Evolutionary conservation across 1,284 basidiomycete species (phyloP), one percentile per base, ranked within the genome.

Genomic region (Clitocybe nebularis): DNA sequence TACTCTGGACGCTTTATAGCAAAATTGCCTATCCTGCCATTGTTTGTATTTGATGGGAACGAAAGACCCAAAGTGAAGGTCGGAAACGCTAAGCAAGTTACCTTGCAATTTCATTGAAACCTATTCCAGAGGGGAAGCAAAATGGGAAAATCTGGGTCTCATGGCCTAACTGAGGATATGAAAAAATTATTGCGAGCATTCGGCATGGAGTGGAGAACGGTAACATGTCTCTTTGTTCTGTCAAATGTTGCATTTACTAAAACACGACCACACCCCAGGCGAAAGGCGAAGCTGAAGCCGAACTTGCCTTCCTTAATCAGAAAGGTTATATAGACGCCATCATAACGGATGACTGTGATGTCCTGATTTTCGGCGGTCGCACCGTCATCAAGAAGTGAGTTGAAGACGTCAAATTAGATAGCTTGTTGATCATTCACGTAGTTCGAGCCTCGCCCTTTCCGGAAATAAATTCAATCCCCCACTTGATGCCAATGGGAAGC

Each of bases 31-130:
- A 79, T 95, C 48, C 74, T 93, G 14, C 90, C 91, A 0, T 69
- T 98, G 1, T 96, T 98, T 61, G 90, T 98, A 1, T 97, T 97
- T 57, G 94, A 99, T 63, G 95, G 95, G 0, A 86, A 89, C 0
- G 75, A 82, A 39, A 76, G 93, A 37, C 95, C 95, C 0, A 69
- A 74, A 2, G 65, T 84, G 53, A 99, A 99, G 67, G 74, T 93
- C 20, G 85, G 84, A 6, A 88, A 69, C 74, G 36, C 79, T 88
- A 36, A 76, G 71, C 33, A 75, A 71, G 46, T 75, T 79, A 11
- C 62, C 67, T n/a, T 79, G 87, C 55, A n/a, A n/a, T n/a, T n/a
- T n/a, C n/a, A n/a, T n/a, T n/a, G n/a, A 78, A 77, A 62, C 71
- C 88, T 42, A 62, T 68, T 38, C 65, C 63, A 3, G 63, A 63